Conservation (phyloP, 163 green algal genomes). For the Scenedesmus sp. region DNA sequence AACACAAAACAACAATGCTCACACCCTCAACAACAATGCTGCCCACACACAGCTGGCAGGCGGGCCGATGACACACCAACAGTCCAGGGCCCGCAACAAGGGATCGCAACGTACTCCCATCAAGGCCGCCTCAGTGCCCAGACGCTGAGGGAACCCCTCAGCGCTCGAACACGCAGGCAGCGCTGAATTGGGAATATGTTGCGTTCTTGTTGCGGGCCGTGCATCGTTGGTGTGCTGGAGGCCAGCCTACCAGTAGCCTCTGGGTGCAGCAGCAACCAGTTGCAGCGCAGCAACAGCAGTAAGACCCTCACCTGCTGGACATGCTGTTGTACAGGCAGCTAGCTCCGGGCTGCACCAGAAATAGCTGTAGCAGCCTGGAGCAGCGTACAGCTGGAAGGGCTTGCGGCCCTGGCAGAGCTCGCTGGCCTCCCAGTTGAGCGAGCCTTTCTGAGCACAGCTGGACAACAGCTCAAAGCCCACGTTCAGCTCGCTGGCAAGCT, state of each 20-base stretch:
- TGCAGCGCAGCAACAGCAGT: not conserved
- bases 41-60: too few species aligned
- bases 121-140: too few species aligned
- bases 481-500: slow-evolving; percentile 39
- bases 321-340: not conserved
- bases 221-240: not conserved
- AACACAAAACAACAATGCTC: too few species aligned
- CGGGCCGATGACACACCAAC: too few species aligned
- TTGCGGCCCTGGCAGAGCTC: slow-evolving; percentile 4
- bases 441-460: not conserved
- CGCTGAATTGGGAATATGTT: too few species aligned
- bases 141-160: too few species aligned
- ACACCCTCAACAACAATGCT: too few species aligned
- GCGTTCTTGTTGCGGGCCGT: too few species aligned
- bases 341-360: slow-evolving; percentile 45
- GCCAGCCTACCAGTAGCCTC: not conserved
- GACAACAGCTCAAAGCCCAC: slow-evolving; percentile 33
- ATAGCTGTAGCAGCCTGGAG: slow-evolving; percentile 3
- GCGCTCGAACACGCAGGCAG: too few species aligned
- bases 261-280: not conserved
- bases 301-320: not conserved
- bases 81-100: too few species aligned
- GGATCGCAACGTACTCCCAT: too few species aligned
- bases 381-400: slow-evolving; percentile 11
- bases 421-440: not conserved